Conservation (phyloP, 139 green algal genomes). For the Picochlorum sp. region DNA sequence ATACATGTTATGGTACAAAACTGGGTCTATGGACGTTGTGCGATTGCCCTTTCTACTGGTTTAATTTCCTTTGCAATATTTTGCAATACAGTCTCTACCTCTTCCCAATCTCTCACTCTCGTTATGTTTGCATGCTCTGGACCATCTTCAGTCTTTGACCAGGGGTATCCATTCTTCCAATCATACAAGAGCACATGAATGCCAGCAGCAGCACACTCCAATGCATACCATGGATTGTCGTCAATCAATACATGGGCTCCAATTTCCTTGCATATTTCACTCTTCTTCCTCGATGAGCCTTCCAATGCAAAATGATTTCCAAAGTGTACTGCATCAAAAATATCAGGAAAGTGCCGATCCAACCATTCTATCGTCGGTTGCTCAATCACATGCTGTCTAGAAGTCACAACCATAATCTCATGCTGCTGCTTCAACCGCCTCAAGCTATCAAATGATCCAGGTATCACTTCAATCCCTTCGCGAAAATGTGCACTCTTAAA, state of each 20-base stretch:
- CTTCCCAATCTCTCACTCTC: constrained; percentile 16
- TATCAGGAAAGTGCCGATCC: constrained; percentile 57
- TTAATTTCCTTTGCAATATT: too few relatives aligned
- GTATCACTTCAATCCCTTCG: constrained; percentile 76
- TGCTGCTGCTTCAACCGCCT: constrained; percentile 26
- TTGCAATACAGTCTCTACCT: constrained; percentile 27
- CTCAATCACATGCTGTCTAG: constrained; percentile 82
- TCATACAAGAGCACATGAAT: constrained; percentile 90
- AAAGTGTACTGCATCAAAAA: constrained; percentile 76
- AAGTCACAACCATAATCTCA: constrained; percentile 66
- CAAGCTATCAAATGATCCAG: constrained; percentile 66
- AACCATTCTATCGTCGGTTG: constrained; percentile 81
- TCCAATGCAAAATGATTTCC: constrained; percentile 91
- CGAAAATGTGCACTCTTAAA: constrained; percentile 83
- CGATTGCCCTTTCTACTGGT: too few relatives aligned
- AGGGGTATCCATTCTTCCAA: constrained; percentile 73
- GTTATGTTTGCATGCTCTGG: constrained; percentile 15
- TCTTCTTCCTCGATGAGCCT: constrained; percentile 64
- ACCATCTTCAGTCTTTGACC: constrained; percentile 61
- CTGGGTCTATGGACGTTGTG: too few relatives aligned
- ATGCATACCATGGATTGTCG: constrained; percentile 86
- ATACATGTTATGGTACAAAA: too few relatives aligned
- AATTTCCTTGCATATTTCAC: constrained; percentile 73
- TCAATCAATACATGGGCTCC: constrained; percentile 82
- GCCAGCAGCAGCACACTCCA: constrained; percentile 74